These are phyloP conservation scores for Magnusiomyces starmeri DNA, from an alignment of 1,139 yeast genomes.

Conservation along the genomic window DNA sequence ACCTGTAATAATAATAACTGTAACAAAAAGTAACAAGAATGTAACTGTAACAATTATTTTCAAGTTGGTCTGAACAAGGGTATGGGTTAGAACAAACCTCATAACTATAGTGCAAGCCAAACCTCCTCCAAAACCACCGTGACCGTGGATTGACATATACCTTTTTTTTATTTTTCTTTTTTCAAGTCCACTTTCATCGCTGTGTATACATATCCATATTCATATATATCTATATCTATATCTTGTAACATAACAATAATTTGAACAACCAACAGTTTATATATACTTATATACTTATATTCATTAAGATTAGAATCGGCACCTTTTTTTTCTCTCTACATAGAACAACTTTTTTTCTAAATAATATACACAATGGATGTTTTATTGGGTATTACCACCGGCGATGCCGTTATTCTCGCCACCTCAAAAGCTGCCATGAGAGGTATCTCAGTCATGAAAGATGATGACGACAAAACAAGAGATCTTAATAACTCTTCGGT, in stretches of 20 bases:
- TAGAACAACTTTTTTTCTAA: neutral
- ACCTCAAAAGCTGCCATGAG: constrained; percentile 91
- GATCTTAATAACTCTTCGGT: constrained; percentile 66
- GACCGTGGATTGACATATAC: too few relatives aligned
- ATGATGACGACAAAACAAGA: constrained; percentile 83
- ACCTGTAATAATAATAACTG: too few relatives aligned
- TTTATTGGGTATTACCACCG: constrained; percentile 74
- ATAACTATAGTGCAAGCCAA: too few relatives aligned
- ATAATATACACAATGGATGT: constrained; percentile 58
- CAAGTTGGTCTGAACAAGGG: too few relatives aligned
- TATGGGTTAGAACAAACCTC: too few relatives aligned
- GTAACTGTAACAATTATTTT: too few relatives aligned
- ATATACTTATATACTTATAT: too few relatives aligned
- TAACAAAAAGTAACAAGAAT: too few relatives aligned
- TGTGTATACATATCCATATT: neutral
- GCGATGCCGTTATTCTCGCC: constrained; percentile 77
- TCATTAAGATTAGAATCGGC: too few relatives aligned
- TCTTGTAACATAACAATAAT: too few relatives aligned
- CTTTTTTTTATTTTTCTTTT: neutral
- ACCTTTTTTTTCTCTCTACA: neutral
- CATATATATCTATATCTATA: neutral
- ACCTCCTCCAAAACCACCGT: too few relatives aligned
- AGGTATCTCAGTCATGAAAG: constrained; percentile 85
- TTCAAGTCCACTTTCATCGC: neutral
- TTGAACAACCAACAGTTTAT: too few relatives aligned